These are phyloP conservation scores for Penicillium crustosum DNA, from an alignment of 2,329 filamentous ascomycete genomes.

Conservation along the genomic window DNA sequence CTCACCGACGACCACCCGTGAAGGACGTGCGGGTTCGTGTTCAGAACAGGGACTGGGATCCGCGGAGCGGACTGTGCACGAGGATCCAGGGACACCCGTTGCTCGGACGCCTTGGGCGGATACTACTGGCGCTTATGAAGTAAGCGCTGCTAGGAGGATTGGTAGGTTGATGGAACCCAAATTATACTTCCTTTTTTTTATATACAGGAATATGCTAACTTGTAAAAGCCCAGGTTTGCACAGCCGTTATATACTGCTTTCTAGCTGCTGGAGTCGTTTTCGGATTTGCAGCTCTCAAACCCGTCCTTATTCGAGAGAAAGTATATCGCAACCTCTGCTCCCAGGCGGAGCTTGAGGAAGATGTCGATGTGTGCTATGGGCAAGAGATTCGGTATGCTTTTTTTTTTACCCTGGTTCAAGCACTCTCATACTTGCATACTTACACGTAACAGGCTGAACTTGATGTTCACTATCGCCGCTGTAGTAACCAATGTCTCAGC, in stretches of 20 bases:
- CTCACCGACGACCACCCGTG: conserved; percentile 24
- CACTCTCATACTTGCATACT: conserved; percentile 8
- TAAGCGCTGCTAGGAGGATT: conserved; percentile 54
- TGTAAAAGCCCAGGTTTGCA: conserved; percentile 63
- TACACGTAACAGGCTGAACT: conserved; percentile 59
- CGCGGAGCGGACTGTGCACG: conserved; percentile 16
- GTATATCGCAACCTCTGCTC: conserved; percentile 68
- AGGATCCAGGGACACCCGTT: not conserved
- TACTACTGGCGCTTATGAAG: conserved; percentile 52
- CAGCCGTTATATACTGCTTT: conserved; percentile 70
- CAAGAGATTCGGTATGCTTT: conserved; percentile 53
- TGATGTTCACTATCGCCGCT: conserved; percentile 89
- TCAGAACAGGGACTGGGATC: conserved; percentile 4
- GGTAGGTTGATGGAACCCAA: conserved; percentile 39
- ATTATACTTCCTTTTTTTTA: not conserved
- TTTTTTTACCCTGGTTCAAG: not conserved
- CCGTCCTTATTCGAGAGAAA: conserved; percentile 71
- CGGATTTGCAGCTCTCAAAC: conserved; percentile 81
- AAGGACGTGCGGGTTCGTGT: conserved; percentile 15
- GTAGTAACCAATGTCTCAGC: conserved; percentile 86
- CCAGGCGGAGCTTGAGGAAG: conserved; percentile 48
- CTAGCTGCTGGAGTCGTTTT: conserved; percentile 79
- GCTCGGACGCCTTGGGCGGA: conserved; percentile 17
- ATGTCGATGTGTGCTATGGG: conserved; percentile 54
- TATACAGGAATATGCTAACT: not conserved